Conservation (phyloP, 352 stramenopile species). For the Elongisporangium undulatum region DNA sequence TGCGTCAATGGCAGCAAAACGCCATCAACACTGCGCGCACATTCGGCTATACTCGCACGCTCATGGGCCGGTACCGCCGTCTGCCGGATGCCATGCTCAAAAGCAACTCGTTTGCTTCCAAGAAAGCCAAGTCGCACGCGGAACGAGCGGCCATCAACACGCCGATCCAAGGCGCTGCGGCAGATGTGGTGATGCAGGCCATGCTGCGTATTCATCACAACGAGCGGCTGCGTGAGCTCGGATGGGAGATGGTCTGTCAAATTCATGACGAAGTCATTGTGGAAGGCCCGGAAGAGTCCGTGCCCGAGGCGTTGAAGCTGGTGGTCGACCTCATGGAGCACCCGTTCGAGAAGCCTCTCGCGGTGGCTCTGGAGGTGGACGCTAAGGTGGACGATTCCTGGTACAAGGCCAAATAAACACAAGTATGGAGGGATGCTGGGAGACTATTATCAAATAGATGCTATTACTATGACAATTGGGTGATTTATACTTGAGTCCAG, state of each 20-base stretch:
- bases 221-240: slow-evolving; percentile 88
- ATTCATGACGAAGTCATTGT: slow-evolving; percentile 99
- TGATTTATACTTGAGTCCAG: background rate
- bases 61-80: slow-evolving; percentile 97
- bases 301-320: slow-evolving; percentile 87
- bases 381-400: slow-evolving; percentile 96
- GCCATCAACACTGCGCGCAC: slow-evolving; percentile 87
- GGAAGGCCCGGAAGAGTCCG: slow-evolving; percentile 96
- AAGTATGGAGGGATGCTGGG: background rate
- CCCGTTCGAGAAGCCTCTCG: slow-evolving; percentile 91
- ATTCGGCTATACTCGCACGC: slow-evolving; percentile 90
- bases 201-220: slow-evolving; percentile 98
- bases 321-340: slow-evolving; percentile 96
- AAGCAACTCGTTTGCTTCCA: slow-evolving; percentile 46
- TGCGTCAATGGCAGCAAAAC: slow-evolving; percentile 92
- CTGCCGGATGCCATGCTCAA: slow-evolving; percentile 91
- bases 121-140: slow-evolving; percentile 82
- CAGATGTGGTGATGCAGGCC: slow-evolving; percentile 99
- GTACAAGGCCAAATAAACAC: slow-evolving; percentile 98
- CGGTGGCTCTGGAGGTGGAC: slow-evolving; percentile 90
- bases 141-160: slow-evolving; percentile 99
- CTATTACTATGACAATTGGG: background rate
- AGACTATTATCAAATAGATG: background rate
- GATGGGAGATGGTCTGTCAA: slow-evolving; percentile 98
- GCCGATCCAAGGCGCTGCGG: slow-evolving; percentile 97